Percentiles rank a stretch among this genome's conserved stretches.
Conservation (phyloP, 257 asterid species). For the Gynochthodes officinalis region DNA sequence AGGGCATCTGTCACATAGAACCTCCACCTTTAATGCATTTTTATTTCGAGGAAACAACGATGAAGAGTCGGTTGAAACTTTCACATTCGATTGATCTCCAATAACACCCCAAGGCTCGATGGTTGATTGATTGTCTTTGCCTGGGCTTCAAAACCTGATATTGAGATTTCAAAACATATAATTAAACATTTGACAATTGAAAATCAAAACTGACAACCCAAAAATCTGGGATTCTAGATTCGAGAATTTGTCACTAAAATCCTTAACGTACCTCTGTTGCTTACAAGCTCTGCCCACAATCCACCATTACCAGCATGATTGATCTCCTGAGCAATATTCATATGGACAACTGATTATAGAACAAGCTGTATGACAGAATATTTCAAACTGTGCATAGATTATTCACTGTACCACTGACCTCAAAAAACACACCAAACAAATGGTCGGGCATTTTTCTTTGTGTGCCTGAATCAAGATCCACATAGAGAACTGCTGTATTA, state of each 20-base stretch:
- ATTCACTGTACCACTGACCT: not conserved
- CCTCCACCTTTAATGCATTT: conserved; percentile 75
- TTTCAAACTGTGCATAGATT: no score
- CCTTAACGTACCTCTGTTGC: conserved; percentile 68
- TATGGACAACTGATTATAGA: no score
- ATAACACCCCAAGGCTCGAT: conserved; percentile 84
- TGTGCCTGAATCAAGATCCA: no score
- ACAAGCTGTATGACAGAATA: no score
- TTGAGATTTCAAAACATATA: conserved; percentile 12
- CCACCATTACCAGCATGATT: conserved; percentile 49
- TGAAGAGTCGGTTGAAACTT: conserved; percentile 74
- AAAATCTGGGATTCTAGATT: no score
- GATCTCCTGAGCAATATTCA: not conserved
- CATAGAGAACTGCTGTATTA: no score
- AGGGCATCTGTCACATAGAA: conserved; percentile 72
- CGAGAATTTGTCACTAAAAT: conserved; percentile 5
- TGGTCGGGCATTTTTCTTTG: not conserved
- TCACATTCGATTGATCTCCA: conserved; percentile 65
- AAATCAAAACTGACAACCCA: not conserved
- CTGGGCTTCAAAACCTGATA: conserved; percentile 92
- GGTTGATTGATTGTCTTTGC: conserved; percentile 63
- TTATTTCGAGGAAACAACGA: conserved; percentile 79
- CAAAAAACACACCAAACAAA: not conserved
- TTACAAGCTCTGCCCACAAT: conserved; percentile 93
- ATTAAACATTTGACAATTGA: not conserved